Percentiles rank a stretch among this genome's conserved stretches.
phyloP scores from a whole-genome alignment of 345 rosid genomes.

The Capsella bursapastoris region DNA sequence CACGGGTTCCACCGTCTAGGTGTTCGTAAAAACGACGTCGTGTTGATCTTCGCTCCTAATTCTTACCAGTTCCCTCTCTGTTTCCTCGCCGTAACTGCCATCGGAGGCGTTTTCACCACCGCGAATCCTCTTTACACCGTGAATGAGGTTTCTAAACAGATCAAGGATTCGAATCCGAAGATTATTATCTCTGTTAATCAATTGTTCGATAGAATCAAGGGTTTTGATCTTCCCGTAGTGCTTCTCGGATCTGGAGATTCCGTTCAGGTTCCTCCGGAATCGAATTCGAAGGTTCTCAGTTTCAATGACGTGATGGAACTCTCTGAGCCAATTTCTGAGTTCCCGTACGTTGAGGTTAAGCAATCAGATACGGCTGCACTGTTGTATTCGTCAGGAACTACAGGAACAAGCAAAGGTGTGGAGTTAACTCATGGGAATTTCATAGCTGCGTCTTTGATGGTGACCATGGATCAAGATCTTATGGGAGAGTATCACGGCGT shows the following conservation, averaged over 20 bases:
- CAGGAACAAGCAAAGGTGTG: slow-evolving; percentile 87
- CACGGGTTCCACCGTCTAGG: slow-evolving; percentile 73
- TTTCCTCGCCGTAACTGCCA: slow-evolving; percentile 65
- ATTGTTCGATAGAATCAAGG: slow-evolving; percentile 64
- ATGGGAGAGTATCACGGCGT: slow-evolving; percentile 57
- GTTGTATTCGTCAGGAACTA: slow-evolving; percentile 91
- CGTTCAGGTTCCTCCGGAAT: slow-evolving; percentile 12
- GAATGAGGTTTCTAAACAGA: slow-evolving; percentile 66
- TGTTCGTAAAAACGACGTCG: slow-evolving; percentile 65
- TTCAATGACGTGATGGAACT: slow-evolving; percentile 59
- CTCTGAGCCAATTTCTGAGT: slow-evolving; percentile 50
- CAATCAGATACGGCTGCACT: slow-evolving; percentile 72
- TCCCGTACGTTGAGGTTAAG: slow-evolving; percentile 52
- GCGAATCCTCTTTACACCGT: slow-evolving; percentile 76
- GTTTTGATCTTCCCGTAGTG: slow-evolving; percentile 62
- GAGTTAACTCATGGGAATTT: slow-evolving; percentile 76
- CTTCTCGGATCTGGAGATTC: slow-evolving; percentile 53
- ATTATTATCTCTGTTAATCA: slow-evolving; percentile 64
- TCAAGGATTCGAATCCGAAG: slow-evolving; percentile 72
- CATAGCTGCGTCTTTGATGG: slow-evolving; percentile 64
- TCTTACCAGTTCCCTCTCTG: slow-evolving; percentile 76
- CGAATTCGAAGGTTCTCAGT: slow-evolving; percentile 43
- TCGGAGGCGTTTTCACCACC: slow-evolving; percentile 81
- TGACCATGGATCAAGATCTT: slow-evolving; percentile 59
- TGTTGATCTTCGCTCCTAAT: slow-evolving; percentile 78